These are phyloP conservation scores for Pachysandra terminalis DNA, from an alignment of 164 flowering plant species.

Conservation along the genomic window DNA sequence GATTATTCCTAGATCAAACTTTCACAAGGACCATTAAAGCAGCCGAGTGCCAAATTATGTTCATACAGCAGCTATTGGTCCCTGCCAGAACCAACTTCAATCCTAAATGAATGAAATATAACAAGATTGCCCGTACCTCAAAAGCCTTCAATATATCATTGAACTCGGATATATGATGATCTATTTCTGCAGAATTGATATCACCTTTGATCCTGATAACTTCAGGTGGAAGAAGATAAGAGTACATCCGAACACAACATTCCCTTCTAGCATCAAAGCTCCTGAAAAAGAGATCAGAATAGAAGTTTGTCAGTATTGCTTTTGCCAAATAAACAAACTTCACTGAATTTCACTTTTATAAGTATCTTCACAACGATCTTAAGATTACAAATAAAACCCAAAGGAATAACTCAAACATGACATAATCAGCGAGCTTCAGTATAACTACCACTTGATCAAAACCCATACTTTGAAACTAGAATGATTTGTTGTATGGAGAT, in stretches of 20 bases:
- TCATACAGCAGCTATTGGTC: neutral
- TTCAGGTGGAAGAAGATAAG: slow-evolving; percentile 83
- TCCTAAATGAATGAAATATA: neutral
- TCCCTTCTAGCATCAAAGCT: slow-evolving; percentile 90
- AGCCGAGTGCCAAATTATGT: neutral
- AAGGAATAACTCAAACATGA: too few relatives aligned
- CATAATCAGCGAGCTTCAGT: too few relatives aligned
- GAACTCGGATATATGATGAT: slow-evolving; percentile 65
- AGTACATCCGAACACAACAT: slow-evolving; percentile 69
- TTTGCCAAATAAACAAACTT: neutral
- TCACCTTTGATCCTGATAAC: slow-evolving; percentile 60
- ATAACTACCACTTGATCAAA: too few relatives aligned
- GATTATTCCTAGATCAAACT: neutral
- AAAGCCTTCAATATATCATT: slow-evolving; percentile 55
- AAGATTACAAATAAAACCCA: too few relatives aligned
- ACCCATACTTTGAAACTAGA: too few relatives aligned
- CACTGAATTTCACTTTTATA: neutral
- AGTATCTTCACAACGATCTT: neutral
- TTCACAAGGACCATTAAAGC: neutral
- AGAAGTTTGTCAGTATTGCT: neutral
- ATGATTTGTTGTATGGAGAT: too few relatives aligned
- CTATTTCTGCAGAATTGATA: slow-evolving; percentile 41
- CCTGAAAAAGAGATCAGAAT: slow-evolving; percentile 31
- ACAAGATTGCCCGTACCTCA: slow-evolving; percentile 48
- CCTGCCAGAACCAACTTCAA: neutral